Evolutionary conservation across 2,329 filamentous ascomycete species (phyloP).

Genomic region (Fusarium chlamydosporum): DNA sequence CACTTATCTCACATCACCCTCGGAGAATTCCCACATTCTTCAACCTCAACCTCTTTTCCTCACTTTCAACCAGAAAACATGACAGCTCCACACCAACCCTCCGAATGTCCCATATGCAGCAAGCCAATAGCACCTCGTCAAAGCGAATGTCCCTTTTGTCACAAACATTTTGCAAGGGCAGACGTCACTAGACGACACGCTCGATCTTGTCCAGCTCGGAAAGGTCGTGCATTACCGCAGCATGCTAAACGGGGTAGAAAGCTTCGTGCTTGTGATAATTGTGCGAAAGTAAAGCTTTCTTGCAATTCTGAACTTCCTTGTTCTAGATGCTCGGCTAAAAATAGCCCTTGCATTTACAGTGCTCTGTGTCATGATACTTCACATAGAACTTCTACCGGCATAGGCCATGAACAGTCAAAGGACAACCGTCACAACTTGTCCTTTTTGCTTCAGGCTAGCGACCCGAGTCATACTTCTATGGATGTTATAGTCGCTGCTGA

Average conservation of each 20-base stretch:
- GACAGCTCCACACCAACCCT: neutral
- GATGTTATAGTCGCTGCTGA: slow-evolving; percentile 18
- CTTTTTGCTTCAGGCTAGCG: slow-evolving; percentile 21
- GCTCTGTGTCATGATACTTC: slow-evolving; percentile 21
- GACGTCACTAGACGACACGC: slow-evolving; percentile 37
- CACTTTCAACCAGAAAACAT: neutral
- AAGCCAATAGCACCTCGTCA: neutral
- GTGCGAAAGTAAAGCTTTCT: slow-evolving; percentile 8
- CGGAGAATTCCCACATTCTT: slow-evolving; percentile 38
- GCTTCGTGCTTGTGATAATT: slow-evolving; percentile 30
- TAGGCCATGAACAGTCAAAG: neutral
- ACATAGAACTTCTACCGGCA: neutral
- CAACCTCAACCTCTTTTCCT: slow-evolving; percentile 1
- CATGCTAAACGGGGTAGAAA: slow-evolving; percentile 34
- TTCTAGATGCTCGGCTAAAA: slow-evolving; percentile 5
- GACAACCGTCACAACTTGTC: neutral
- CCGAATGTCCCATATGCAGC: slow-evolving; percentile 9
- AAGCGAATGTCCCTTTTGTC: slow-evolving; percentile 32
- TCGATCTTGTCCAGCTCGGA: slow-evolving; percentile 21
- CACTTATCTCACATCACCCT: slow-evolving; percentile 7
- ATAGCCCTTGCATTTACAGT: slow-evolving; percentile 22
- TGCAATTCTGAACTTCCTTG: slow-evolving; percentile 24
- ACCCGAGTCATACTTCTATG: slow-evolving; percentile 20
- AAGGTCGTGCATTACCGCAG: slow-evolving; percentile 19
- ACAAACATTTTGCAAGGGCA: slow-evolving; percentile 25